Evolutionary conservation across 140 eudicot genomes (phyloP).

Genomic region (Cichorium intybus): DNA sequence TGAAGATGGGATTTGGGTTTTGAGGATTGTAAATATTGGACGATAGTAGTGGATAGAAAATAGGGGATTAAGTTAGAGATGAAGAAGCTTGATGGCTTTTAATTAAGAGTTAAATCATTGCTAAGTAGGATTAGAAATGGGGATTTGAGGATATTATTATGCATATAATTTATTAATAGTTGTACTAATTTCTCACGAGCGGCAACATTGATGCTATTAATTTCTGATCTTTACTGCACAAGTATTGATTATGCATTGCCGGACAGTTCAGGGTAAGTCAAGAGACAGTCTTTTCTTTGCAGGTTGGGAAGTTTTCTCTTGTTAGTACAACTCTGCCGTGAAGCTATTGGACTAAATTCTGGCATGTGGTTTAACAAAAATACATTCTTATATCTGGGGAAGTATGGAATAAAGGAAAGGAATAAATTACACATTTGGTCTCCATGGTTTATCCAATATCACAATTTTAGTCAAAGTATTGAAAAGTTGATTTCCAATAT

Average conservation of each 20-base stretch:
- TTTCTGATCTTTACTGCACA: slow-evolving; percentile 14
- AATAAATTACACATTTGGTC: too few species aligned
- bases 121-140: slow-evolving; percentile 28
- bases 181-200: slow-evolving; percentile 18
- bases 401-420: not conserved
- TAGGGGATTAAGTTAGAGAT: slow-evolving; percentile 28
- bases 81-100: slow-evolving; percentile 14
- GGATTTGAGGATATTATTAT: slow-evolving; percentile 24
- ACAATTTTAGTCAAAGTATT: too few species aligned
- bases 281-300: not conserved
- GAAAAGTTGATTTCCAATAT: too few species aligned
- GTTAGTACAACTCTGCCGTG: too few species aligned
- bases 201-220: slow-evolving; percentile 10
- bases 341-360: not conserved
- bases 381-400: not conserved
- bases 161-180: slow-evolving; percentile 17
- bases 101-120: slow-evolving; percentile 10
- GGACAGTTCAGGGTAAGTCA: not conserved
- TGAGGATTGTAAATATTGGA: slow-evolving; percentile 47
- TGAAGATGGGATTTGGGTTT: slow-evolving; percentile 44
- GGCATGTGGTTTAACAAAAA: not conserved
- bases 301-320: not conserved
- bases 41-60: slow-evolving; percentile 35
- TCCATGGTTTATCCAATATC: too few species aligned
- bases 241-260: slow-evolving; percentile 2